phyloP scores from a whole-genome alignment of 192 early-diverging fungal genomes.

The Coemansia furcata region DNA sequence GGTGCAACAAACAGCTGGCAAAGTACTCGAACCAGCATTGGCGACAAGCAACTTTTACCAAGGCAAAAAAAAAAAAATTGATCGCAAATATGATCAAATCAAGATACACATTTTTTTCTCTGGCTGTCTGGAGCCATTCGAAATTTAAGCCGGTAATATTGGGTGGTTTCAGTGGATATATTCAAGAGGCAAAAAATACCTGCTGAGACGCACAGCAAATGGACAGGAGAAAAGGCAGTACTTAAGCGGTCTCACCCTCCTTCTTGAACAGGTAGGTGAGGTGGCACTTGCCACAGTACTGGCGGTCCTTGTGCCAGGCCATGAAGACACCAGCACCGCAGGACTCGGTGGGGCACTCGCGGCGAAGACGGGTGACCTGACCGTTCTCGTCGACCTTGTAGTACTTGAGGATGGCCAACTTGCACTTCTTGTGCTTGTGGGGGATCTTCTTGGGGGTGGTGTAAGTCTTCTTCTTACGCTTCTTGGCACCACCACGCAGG shows the following conservation, averaged over 20 bases:
- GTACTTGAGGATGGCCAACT: conserved; percentile 97
- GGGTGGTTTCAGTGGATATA: neutral
- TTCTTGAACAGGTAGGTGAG: conserved; percentile 96
- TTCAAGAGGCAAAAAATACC: neutral
- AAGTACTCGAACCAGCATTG: neutral
- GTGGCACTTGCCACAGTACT: conserved; percentile 97
- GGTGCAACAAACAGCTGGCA: neutral
- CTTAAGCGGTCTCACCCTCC: conserved; percentile 56
- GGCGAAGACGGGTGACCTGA: conserved; percentile 96
- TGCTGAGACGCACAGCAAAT: neutral
- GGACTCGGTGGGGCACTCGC: conserved; percentile 94
- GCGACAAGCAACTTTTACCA: neutral
- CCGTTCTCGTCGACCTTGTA: conserved; percentile 98
- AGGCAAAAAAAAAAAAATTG: conserved; percentile 37
- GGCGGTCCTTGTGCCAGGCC: conserved; percentile 96
- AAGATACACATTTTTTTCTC: neutral
- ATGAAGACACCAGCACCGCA: conserved; percentile 99
- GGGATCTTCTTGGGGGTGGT: conserved; percentile 99
- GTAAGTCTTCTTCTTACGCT: conserved; percentile 99
- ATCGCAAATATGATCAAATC: neutral
- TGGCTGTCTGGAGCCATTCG: too few species aligned
- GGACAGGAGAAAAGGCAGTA: neutral
- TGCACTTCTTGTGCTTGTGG: conserved; percentile 99
- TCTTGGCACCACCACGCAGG: conserved; percentile 92
- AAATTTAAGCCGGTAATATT: neutral